Evolutionary conservation across 2,329 filamentous ascomycete genomes (phyloP).

Genomic region (Whalleya microplaca): DNA sequence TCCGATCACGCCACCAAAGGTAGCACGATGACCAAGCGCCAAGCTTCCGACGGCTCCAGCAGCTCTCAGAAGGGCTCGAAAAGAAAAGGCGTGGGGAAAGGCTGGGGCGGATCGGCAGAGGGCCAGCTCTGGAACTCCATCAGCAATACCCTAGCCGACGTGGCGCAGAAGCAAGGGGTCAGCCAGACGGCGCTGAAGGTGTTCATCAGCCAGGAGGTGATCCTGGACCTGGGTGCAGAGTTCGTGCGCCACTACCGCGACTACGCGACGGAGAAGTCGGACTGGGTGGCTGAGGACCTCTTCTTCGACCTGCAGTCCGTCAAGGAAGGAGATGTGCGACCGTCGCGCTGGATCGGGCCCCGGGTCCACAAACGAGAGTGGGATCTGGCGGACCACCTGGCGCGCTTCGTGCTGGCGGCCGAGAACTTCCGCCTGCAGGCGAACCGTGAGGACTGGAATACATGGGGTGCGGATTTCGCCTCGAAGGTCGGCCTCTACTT

Average conservation of each 20-base stretch:
- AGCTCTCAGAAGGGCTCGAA: constrained; percentile 11
- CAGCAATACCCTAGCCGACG: constrained; percentile 30
- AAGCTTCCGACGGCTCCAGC: constrained; percentile 21
- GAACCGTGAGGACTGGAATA: constrained; percentile 27
- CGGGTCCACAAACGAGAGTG: constrained; percentile 24
- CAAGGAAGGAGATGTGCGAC: constrained; percentile 30
- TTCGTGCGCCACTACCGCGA: constrained; percentile 27
- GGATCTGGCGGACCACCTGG: constrained; percentile 32
- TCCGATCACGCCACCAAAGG: neutral
- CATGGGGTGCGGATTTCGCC: constrained; percentile 24
- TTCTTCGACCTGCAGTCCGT: constrained; percentile 35
- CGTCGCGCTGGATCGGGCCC: constrained; percentile 21
- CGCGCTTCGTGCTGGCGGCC: constrained; percentile 33
- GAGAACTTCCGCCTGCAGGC: constrained; percentile 27
- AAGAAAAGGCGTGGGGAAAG: constrained; percentile 19
- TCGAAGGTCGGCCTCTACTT: constrained; percentile 30
- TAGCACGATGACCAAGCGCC: constrained; percentile 13
- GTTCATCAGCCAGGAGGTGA: constrained; percentile 29
- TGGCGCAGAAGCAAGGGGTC: constrained; percentile 25
- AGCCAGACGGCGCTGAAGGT: constrained; percentile 32
- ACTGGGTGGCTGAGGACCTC: constrained; percentile 32
- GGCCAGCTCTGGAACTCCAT: constrained; percentile 22
- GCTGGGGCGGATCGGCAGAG: constrained; percentile 29
- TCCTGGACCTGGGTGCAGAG: constrained; percentile 32
- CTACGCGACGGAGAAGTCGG: constrained; percentile 18